Evolutionary conservation across 2,329 filamentous ascomycete species (phyloP).

Genomic region (Fusarium tupiense): DNA sequence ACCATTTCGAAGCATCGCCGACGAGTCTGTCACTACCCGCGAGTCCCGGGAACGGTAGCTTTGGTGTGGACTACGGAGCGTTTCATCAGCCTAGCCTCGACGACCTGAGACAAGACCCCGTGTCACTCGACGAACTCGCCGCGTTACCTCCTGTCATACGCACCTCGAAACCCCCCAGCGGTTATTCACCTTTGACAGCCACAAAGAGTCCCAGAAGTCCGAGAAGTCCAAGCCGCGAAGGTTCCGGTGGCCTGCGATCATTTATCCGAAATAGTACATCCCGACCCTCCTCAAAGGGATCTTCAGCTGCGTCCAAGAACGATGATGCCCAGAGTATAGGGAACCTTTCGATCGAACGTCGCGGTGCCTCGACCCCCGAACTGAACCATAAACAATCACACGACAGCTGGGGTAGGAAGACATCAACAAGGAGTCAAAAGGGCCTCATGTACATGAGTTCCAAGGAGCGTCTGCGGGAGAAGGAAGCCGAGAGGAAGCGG

Average conservation of each 20-base stretch:
- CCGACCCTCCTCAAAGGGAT: slow-evolving; percentile 69
- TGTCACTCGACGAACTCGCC: slow-evolving; percentile 67
- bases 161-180: slow-evolving; percentile 83
- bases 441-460: slow-evolving; percentile 80
- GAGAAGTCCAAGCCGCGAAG: slow-evolving; percentile 62
- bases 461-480: slow-evolving; percentile 71
- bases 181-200: slow-evolving; percentile 76
- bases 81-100: slow-evolving; percentile 64
- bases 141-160: slow-evolving; percentile 77
- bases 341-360: slow-evolving; percentile 70
- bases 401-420: slow-evolving; percentile 71
- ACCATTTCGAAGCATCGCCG: slow-evolving; percentile 72
- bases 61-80: slow-evolving; percentile 79
- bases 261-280: slow-evolving; percentile 64
- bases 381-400: slow-evolving; percentile 63
- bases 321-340: slow-evolving; percentile 71
- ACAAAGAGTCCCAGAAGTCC: slow-evolving; percentile 61
- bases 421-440: slow-evolving; percentile 60
- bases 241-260: slow-evolving; percentile 63
- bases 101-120: slow-evolving; percentile 57
- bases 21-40: slow-evolving; percentile 52
- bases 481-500: slow-evolving; percentile 70
- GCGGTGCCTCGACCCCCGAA: slow-evolving; percentile 58
- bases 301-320: slow-evolving; percentile 62
- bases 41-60: slow-evolving; percentile 61